Conservation (phyloP, 2,329 filamentous ascomycete genomes). For the Xylariaceae sp. region DNA sequence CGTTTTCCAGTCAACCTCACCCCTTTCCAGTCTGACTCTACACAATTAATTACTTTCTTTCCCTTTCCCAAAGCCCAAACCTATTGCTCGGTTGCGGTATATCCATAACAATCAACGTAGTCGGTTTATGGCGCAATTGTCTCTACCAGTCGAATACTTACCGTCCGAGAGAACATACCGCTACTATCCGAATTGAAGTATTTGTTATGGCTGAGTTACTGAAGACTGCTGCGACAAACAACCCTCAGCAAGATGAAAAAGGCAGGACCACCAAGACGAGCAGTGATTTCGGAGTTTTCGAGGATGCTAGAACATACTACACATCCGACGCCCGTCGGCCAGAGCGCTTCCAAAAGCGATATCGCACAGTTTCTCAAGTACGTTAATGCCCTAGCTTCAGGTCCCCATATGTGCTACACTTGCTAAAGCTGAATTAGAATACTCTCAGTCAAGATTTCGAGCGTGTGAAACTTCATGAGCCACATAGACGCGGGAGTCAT, state of each 20-base stretch:
- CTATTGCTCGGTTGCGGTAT: not conserved
- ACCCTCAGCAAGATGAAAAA: slow-evolving; percentile 19
- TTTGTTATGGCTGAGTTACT: slow-evolving; percentile 30
- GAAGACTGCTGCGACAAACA: slow-evolving; percentile 20
- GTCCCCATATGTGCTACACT: slow-evolving; percentile 2
- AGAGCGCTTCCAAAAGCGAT: slow-evolving; percentile 52
- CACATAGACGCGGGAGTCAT: slow-evolving; percentile 62
- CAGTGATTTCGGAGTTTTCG: slow-evolving; percentile 54
- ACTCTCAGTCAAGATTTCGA: slow-evolving; percentile 57
- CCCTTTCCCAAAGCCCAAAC: not conserved
- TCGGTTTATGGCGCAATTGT: not conserved
- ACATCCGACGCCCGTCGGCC: slow-evolving; percentile 57
- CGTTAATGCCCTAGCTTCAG: slow-evolving; percentile 8
- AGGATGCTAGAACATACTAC: slow-evolving; percentile 63
- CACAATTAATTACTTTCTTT: too few relatives aligned
- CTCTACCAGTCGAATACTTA: not conserved
- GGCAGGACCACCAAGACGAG: slow-evolving; percentile 40
- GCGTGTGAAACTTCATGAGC: slow-evolving; percentile 54
- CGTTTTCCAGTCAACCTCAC: not conserved
- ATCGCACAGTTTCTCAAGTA: slow-evolving; percentile 61
- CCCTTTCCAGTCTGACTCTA: too few relatives aligned
- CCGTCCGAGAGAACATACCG: too few relatives aligned
- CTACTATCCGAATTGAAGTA: not conserved
- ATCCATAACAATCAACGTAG: not conserved
- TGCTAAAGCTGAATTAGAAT: slow-evolving; percentile 48